Base-by-base conservation (phyloP, 371 early-diverging fungal genomes). In the Massospora cicadina region DNA sequence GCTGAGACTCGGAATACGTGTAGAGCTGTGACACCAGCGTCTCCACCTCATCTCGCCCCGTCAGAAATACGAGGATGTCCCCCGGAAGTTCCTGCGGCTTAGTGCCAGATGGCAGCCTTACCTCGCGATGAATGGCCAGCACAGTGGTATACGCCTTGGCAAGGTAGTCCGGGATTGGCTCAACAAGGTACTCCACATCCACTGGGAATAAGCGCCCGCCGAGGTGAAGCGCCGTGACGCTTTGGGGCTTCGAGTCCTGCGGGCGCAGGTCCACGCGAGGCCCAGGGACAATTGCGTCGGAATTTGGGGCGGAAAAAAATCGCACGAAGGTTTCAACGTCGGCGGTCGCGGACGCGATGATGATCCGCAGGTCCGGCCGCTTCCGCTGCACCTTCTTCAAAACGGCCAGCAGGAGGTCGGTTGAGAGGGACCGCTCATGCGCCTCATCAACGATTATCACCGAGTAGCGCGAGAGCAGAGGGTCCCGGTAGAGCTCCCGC, bases 361-460 rank as follows among this genome's bases (percentile, higher is more conserved):
- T 78, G 2, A 86, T 69, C 59, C 79, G 71, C 33, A 85, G 68
- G 27, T 84, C 84, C 0, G 79, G 76, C 58, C 85, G 71, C 57
- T 80, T 81, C 61, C 74, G 81, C 68, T 77, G 78, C 63, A 78
- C 87, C 82, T 80, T 77, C 68, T 81, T 83, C 2, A 93, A 69
- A 63, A 92, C 80, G 2, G 90, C 88, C 25, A 95, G 76, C 3
- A 93, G 68, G 10, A 93, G 78, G 67, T 95, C 93, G 0, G 90
- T 91, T 65, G 89, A 88, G 21, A 89, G 72, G 54, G 86, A 90
- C 56, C 93, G 74, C 73, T 93, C 96, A 73, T 95, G 96, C 1
- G 91, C 90, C 72, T 95, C 96, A 71, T 95, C 96, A 59, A 95
- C 78, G 71, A 95, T 88, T 57, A 93, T 85, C 21, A 85, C 86